Base-by-base conservation (phyloP, 495 filamentous ascomycete genomes). In the Talaromyces liani region DNA sequence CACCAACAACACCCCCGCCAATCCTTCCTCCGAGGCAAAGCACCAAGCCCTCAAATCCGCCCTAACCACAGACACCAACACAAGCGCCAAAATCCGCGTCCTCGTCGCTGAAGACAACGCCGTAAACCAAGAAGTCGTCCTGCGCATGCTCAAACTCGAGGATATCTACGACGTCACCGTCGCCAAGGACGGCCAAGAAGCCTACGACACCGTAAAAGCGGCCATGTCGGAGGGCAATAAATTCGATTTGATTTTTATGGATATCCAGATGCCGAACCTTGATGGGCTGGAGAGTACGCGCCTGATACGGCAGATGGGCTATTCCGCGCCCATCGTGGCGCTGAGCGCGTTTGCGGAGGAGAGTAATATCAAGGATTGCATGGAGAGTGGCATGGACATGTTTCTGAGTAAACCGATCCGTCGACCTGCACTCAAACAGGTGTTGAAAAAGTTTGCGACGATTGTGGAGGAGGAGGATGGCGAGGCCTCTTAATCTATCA, bases 41-140 rank as follows among this genome's bases (percentile, higher is more conserved):
- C 79, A 67, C 80, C 87, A 66, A 45, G 79, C 77, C 33, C 75
- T 24, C 18, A 39, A 6, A 41, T n/a, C 27, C 34, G 5, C 18
- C 12, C 36, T 29, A 14, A 75, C 76, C 75, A 9, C 73, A 36
- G 67, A 78, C 6, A 83, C 80, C 1, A 71, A 82, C 27, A 90
- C 86, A 69, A 80, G 93, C 29, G 68, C 83, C 25, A 91, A 86
- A 69, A 80, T 95, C 27, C 85, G 88, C 31, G 90, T 96, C 5
- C 77, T 97, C n/a, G 92, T 97, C 24, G 92, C 93, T 0, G 92
- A 97, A 70, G 92, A 97, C 76, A 97, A 97, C 70, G 86, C 86
- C 33, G 91, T 93, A n/a, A 97, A 97, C 70, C 90, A 95, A 68
- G 91, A 96, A 68, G 93, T 97, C 16, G 92, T 96, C 31, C 73